Percentiles rank a stretch among this genome's conserved stretches.
Conservation (phyloP, 176 grass and related monocot species). For the Dactylis glomerata region DNA sequence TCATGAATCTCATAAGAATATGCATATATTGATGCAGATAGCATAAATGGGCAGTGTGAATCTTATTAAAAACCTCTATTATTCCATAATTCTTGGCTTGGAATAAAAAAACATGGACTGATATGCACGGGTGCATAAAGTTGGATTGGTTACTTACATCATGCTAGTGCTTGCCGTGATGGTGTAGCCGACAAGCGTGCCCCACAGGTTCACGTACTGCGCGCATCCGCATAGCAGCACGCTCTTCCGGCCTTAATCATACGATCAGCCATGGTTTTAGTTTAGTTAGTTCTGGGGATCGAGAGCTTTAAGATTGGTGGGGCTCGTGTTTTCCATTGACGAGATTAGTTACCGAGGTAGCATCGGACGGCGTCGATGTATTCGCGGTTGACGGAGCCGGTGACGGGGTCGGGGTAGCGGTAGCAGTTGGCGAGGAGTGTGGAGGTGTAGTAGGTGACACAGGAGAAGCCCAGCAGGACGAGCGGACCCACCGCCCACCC, state of each 20-base stretch:
- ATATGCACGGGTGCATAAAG: background rate
- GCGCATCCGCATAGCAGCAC: conserved; percentile 84
- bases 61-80: no score
- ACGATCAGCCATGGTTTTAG: background rate
- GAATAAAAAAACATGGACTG: background rate
- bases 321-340: no score
- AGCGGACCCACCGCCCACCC: conserved; percentile 78
- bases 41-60: no score
- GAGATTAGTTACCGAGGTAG: conserved; percentile 61
- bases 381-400: conserved; percentile 57
- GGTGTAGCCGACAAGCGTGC: conserved; percentile 90
- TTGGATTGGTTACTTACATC: conserved; percentile 50
- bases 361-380: conserved; percentile 85
- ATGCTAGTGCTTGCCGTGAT: conserved; percentile 96
- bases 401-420: conserved; percentile 76
- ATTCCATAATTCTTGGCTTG: no score
- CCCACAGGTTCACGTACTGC: conserved; percentile 96
- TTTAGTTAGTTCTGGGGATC: background rate
- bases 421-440: conserved; percentile 86
- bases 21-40: background rate
- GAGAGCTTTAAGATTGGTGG: background rate
- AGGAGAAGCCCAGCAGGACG: conserved; percentile 70
- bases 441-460: conserved; percentile 93
- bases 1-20: no score
- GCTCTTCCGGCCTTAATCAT: conserved; percentile 45